phyloP scores from a whole-genome alignment of 345 rosid genomes.

The Lumnitzera littorea region DNA sequence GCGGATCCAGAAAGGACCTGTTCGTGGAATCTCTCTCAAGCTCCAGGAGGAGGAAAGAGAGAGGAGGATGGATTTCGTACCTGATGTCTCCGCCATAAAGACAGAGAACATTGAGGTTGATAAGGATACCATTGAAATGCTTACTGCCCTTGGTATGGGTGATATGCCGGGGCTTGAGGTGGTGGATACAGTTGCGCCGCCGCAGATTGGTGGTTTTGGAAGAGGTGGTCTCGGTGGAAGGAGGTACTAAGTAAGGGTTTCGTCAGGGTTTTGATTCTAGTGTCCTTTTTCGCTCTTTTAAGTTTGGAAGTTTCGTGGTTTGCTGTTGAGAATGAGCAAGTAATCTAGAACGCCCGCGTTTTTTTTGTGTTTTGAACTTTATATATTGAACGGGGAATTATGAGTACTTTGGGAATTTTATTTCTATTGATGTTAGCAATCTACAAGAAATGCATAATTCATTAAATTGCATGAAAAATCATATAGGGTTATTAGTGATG shows the following conservation, averaged over 20 bases:
- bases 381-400: too few relatives aligned
- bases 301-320: too few relatives aligned
- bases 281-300: too few relatives aligned
- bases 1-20: constrained; percentile 75
- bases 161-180: constrained; percentile 42
- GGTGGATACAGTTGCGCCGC: constrained; percentile 30
- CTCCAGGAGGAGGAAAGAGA: constrained; percentile 80
- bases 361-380: too few relatives aligned
- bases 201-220: constrained; percentile 16
- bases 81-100: constrained; percentile 66
- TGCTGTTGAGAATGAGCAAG: too few relatives aligned
- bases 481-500: too few relatives aligned
- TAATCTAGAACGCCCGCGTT: too few relatives aligned
- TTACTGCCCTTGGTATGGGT: constrained; percentile 60
- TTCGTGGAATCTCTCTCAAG: constrained; percentile 71
- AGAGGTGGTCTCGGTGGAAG: constrained; percentile 19
- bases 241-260: constrained; percentile 15
- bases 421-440: too few relatives aligned
- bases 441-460: too few relatives aligned
- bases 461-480: too few relatives aligned
- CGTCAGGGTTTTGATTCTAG: too few relatives aligned
- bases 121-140: constrained; percentile 60
- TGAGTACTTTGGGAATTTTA: too few relatives aligned
- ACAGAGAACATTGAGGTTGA: constrained; percentile 45
- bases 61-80: constrained; percentile 81